Conservation (phyloP, 805 yeast species). For the Metschnikowia noctiluminum region DNA sequence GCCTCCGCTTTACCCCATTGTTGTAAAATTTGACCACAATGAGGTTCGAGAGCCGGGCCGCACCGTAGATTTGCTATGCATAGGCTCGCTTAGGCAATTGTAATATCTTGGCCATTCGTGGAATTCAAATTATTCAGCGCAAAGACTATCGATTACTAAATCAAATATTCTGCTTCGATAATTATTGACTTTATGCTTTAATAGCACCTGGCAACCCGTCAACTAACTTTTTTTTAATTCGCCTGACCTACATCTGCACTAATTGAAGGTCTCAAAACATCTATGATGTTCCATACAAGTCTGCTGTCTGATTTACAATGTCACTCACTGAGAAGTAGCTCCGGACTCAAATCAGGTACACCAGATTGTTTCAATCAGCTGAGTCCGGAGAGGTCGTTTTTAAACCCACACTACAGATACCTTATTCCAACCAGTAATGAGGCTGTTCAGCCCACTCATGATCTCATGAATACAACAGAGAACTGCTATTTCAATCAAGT, state of each 20-base stretch:
- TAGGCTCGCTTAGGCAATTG: constrained; percentile 11
- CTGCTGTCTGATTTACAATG: constrained; percentile 12
- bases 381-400: constrained; percentile 6
- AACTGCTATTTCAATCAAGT: constrained; percentile 12
- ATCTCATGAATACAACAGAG: constrained; percentile 6
- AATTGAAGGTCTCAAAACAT: too few relatives aligned
- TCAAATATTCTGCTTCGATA: constrained; percentile 7
- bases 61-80: constrained; percentile 10
- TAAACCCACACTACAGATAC: constrained; percentile 8
- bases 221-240: neutral
- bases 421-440: constrained; percentile 3
- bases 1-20: constrained; percentile 10
- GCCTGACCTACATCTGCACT: neutral
- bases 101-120: constrained; percentile 6
- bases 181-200: constrained; percentile 7
- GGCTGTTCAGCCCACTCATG: constrained; percentile 1
- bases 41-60: constrained; percentile 8
- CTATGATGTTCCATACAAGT: constrained; percentile 5
- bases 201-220: constrained; percentile 8
- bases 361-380: constrained; percentile 3
- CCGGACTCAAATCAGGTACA: constrained; percentile 7
- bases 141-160: neutral
- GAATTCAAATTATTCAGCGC: constrained; percentile 6
- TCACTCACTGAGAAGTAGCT: constrained; percentile 9
- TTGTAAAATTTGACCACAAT: constrained; percentile 5